Conservation (phyloP, 2,329 filamentous ascomycete species). For the Cryphonectria radicalis region DNA sequence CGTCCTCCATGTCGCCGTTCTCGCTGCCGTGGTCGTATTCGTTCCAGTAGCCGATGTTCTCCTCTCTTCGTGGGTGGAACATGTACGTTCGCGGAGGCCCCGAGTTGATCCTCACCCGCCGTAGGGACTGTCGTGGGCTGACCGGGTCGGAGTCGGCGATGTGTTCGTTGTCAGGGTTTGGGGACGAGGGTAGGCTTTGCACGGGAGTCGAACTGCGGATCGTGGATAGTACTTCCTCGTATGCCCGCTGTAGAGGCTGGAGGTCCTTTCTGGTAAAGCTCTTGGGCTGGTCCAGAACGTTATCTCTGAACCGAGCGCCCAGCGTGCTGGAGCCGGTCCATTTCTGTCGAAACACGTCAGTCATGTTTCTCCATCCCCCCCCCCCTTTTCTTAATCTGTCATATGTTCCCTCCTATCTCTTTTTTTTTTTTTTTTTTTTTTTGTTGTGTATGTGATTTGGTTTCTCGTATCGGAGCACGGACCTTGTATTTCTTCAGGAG, state of each 20-base stretch:
- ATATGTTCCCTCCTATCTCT: background rate
- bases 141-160: conserved; percentile 23
- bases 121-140: conserved; percentile 27
- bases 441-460: background rate
- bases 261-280: conserved; percentile 75
- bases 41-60: conserved; percentile 71
- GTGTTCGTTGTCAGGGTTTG: conserved; percentile 38
- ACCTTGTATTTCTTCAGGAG: conserved; percentile 83
- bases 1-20: conserved; percentile 58
- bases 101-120: conserved; percentile 30
- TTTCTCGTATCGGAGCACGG: conserved; percentile 31
- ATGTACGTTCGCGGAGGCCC: conserved; percentile 29
- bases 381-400: background rate
- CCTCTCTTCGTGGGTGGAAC: conserved; percentile 19
- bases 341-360: conserved; percentile 55
- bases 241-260: conserved; percentile 43
- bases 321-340: conserved; percentile 77
- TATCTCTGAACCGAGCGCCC: conserved; percentile 66
- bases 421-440: background rate
- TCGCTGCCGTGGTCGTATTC: conserved; percentile 86
- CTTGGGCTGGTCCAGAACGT: conserved; percentile 67
- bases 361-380: conserved; percentile 14
- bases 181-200: conserved; percentile 46
- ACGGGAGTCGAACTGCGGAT: conserved; percentile 52
- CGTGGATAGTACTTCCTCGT: conserved; percentile 53